Base-by-base conservation (phyloP, 257 asterid species). In the Rehmannia glutinosa region DNA sequence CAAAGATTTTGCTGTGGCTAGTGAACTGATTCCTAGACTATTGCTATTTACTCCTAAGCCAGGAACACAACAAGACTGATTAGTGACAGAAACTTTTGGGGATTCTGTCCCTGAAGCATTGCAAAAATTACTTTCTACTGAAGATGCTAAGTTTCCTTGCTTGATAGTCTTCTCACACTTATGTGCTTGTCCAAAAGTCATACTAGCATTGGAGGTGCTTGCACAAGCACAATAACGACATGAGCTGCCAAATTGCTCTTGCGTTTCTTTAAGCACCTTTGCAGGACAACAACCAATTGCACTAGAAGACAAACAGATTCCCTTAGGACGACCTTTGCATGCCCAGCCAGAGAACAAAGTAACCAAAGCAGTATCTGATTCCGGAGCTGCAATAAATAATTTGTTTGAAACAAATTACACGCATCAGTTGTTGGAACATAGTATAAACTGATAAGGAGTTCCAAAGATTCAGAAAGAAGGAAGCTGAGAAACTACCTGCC, bases 291-390 rank as follows among this genome's bases (percentile, higher is more conserved):
- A 79, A 47, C 96, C 91, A 62, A 63, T 58, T 70, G 80, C 83
- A 70, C 80, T 67, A 57, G 85, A 83, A 71, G 92, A 82, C 72
- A 93, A 83, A 69, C 97, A 93, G 61, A 75, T 74, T 58, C 83
- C 87, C 28, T 71, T 75, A 73, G 86, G 87, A 65, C 74, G 79
- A 62, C 98, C 98, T 80, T 93, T 90, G 81, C 98, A 93, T 54
- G 97, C 97, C 98, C 98, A 93, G 58, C 98, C 98, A 76, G 97
- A 78, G 80, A 90, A 93, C 55, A 93, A 82, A 9, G 98, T 93
- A 36, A 93, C 92, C 74, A 93, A 73, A 72, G 97, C 97, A 58
- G 81, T 74, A 73, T 93, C 98, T n/a, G 95, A 80, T 53, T 87
- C 81, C 19, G 98, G 95, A 75, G 97, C 98, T 93, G 94, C 79